Conservation (phyloP, 306 rosid genomes). For the Corylus heterophylla region DNA sequence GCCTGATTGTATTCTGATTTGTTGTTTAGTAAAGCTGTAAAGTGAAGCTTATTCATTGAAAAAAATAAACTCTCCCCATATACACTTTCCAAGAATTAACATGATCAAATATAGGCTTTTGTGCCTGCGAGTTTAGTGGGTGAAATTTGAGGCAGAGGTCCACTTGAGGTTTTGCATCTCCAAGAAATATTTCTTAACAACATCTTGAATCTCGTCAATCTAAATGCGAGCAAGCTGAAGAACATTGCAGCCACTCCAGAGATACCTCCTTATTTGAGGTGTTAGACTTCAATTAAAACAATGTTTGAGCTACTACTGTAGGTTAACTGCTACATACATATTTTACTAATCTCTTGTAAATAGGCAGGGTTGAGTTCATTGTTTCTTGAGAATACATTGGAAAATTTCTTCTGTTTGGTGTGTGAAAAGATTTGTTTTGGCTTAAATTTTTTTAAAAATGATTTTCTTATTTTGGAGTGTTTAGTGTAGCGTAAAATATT, state of each 20-base stretch:
- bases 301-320: background rate
- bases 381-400: background rate
- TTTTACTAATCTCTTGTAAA: slow-evolving; percentile 3
- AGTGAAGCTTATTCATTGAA: too few relatives aligned
- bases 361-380: background rate
- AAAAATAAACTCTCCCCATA: background rate
- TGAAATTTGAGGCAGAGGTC: background rate
- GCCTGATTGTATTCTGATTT: too few relatives aligned
- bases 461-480: too few relatives aligned
- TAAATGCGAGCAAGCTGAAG: background rate
- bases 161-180: background rate
- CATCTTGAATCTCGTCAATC: background rate
- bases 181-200: background rate
- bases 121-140: background rate
- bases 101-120: background rate
- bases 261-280: background rate
- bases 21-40: too few relatives aligned
- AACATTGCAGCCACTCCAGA: background rate
- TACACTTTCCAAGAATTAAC: background rate
- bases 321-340: background rate
- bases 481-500: too few relatives aligned
- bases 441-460: too few relatives aligned
- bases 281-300: background rate
- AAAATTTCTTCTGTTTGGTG: background rate
- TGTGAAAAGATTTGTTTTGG: too few relatives aligned